Evolutionary conservation across 768 basidiomycete species (phyloP).

Genomic region (Xanthoconium stramineum): DNA sequence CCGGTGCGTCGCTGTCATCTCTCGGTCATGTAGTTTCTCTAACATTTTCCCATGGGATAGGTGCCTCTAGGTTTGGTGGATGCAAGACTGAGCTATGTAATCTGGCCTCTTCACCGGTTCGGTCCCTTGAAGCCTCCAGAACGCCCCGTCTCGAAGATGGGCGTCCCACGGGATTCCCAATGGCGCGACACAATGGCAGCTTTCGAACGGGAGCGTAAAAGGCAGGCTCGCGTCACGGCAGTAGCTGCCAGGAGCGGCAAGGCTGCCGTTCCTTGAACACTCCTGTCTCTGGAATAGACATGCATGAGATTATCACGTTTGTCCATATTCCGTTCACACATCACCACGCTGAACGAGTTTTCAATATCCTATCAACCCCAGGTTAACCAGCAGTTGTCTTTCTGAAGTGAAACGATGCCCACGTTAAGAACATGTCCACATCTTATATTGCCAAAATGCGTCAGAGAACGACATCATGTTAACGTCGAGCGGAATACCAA

Average conservation of each 20-base stretch:
- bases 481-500: no score
- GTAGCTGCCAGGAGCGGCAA: not conserved
- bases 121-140: conserved; percentile 34
- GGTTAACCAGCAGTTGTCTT: conserved; percentile 42
- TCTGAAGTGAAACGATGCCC: conserved; percentile 42
- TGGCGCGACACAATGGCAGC: conserved; percentile 32
- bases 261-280: not conserved
- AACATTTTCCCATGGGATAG: not conserved
- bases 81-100: conserved; percentile 45
- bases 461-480: not conserved
- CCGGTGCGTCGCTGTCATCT: conserved; percentile 42
- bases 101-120: conserved; percentile 52
- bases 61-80: conserved; percentile 49
- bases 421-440: conserved; percentile 47
- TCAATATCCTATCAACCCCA: conserved; percentile 44
- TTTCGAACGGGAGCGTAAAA: conserved; percentile 28
- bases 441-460: conserved; percentile 19
- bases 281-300: not conserved
- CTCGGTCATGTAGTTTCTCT: not conserved
- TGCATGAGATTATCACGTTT: not conserved
- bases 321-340: conserved; percentile 4
- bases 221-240: conserved; percentile 21
- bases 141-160: conserved; percentile 13
- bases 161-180: conserved; percentile 18
- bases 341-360: conserved; percentile 20